A percentile compares a stretch with the other conserved stretches of the same genome.
Evolutionary conservation across 768 basidiomycete genomes (phyloP).

Genomic region (Panus rudis): DNA sequence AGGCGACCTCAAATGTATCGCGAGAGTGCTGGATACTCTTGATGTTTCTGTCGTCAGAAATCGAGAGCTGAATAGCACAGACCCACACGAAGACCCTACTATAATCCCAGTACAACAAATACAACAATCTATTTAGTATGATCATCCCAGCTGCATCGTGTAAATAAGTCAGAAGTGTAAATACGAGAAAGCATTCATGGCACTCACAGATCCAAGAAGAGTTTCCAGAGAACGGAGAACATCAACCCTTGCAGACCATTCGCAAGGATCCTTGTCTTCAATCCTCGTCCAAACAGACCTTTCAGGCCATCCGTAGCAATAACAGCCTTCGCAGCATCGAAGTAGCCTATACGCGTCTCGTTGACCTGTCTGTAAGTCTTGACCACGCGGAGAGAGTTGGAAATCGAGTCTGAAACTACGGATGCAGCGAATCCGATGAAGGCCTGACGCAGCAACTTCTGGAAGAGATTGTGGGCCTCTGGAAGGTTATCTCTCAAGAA

Average conservation of each 20-base stretch:
- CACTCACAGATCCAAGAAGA: slow-evolving; percentile 83
- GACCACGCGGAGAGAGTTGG: slow-evolving; percentile 85
- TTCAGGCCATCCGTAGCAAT: slow-evolving; percentile 66
- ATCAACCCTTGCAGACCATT: slow-evolving; percentile 90
- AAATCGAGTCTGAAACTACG: slow-evolving; percentile 76
- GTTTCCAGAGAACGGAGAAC: slow-evolving; percentile 87
- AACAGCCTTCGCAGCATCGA: slow-evolving; percentile 70
- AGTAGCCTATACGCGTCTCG: slow-evolving; percentile 71
- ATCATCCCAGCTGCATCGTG: slow-evolving; percentile 5
- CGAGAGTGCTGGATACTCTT: no score
- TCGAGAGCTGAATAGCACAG: no score
- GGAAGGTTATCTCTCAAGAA: slow-evolving; percentile 64
- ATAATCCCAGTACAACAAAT: not conserved
- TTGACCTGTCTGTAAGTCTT: slow-evolving; percentile 96
- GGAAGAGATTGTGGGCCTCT: slow-evolving; percentile 37
- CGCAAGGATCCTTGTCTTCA: slow-evolving; percentile 83
- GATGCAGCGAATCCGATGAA: slow-evolving; percentile 90
- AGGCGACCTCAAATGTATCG: no score
- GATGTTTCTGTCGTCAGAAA: no score
- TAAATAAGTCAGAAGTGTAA: not conserved
- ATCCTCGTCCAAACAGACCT: slow-evolving; percentile 82
- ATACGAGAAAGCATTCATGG: not conserved
- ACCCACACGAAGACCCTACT: not conserved
- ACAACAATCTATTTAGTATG: slow-evolving; percentile 3
- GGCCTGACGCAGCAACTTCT: slow-evolving; percentile 71